Base-by-base conservation (phyloP, 2,329 filamentous ascomycete species). In the Xylaria sp. region DNA sequence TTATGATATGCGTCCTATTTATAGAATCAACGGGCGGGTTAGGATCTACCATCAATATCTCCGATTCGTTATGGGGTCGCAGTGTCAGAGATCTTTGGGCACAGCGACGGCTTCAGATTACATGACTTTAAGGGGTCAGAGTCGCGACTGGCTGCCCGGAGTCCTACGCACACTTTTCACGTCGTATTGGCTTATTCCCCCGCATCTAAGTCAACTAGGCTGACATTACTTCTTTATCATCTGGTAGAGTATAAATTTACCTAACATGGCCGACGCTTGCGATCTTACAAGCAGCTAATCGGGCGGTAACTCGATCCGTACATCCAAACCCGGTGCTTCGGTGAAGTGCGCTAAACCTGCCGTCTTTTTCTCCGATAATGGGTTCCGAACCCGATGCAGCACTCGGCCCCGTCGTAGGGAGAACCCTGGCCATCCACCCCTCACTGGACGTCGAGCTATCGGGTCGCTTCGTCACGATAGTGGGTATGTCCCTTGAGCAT, bases 401-500 rank as follows among this genome's bases (percentile, higher is more conserved):
- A 10, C 64, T 73, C 12, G 73, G 75, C 18, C 39, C 64, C 4
- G 43, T 72, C n/a, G 71, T 76, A 33, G 62, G 36, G n/a, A 55
- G 36, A 18, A 57, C 33, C 4, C 41, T 71, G 12, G 75, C 74
- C 8, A 59, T 56, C 5, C 70, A 46, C 36, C 74, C 74, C 3
- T 74, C 73, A 13, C 69, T 33, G 23, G 67, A 71, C 23, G 73
- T 66, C 6, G 74, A 31, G 39, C 48, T 77, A 20, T 51, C 65
- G 18, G 76, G 75, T 49, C 74, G 68, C 7, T 70, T 74, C 43
- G 69, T 73, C 25, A 76, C 71, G 2, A 31, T 78, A 18, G 66
- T 71, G 18, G 69, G 69, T 5, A 64, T 78, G 57, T 59, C 71
- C 3, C 25, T 59, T 2, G 51, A 64, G 28, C 76, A 78, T 46